Evolutionary conservation across 2,329 filamentous ascomycete species (phyloP), one percentile per base, ranked within the genome.

Genomic region (Xylaria sp.): DNA sequence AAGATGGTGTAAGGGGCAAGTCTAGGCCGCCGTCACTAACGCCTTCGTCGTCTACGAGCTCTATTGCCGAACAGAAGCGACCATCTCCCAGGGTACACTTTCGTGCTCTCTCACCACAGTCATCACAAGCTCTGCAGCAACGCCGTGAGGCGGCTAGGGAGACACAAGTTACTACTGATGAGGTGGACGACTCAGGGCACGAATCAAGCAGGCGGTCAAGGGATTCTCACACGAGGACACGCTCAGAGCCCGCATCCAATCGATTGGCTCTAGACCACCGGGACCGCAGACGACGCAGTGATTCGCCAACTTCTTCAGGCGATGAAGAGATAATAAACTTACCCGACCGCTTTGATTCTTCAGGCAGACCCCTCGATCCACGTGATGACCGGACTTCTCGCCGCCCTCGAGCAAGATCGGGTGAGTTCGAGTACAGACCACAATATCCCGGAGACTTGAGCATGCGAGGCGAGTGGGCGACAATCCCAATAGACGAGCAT

Each of bases 331-430:
- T 79, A 32, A 76, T 78, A 52, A 72, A 74, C 28, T 60, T 79
- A n/a, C 78, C 78, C n/a, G 74, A 76, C 34, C 76, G 77, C 32
- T 80, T 80, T 46, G 77, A 79, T 54, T 44, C 71, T 15, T 73
- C 73, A 1, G 77, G 78, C 2, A 71, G 67, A 37, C 76, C 74
- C 1, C 60, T 78, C 10, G 70, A 72, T n/a, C 41, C 63, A 56
- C 63, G 61, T 13, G 58, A 66, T 13, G 58, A 66, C 7, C 60
- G 58, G 13, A 44, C 50, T 28, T 25, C 55, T 13, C 55, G n/a
- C 48, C 69, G 64, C 12, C 58, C 60, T 6, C 67, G 66, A 13
- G 61, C 58, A 25, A 67, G 52, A 50, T 54, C 63, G 9, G 65
- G 72, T 4, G 64, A 66, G 46, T 68, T 73, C 48, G 68, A 70